Evolutionary conservation across 164 flowering plant species (phyloP).

Genomic region (Piper betle): DNA sequence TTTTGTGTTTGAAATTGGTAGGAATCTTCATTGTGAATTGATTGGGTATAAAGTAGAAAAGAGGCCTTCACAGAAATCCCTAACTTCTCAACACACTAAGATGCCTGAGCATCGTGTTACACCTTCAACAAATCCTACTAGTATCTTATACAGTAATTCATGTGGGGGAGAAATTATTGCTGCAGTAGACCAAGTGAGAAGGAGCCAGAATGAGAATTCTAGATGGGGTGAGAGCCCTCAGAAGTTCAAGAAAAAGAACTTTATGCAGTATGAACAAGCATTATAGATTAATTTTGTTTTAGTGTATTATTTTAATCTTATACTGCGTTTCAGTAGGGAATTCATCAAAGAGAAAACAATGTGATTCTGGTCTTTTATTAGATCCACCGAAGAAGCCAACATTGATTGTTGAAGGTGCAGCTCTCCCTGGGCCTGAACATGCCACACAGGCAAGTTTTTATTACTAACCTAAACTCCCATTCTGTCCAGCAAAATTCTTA

Average conservation of each 20-base stretch:
- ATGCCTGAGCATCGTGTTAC: neutral
- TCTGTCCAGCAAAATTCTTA: neutral
- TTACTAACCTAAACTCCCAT: neutral
- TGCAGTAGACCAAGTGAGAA: neutral
- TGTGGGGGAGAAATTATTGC: conserved; percentile 2
- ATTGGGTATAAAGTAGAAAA: conserved; percentile 36
- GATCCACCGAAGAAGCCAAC: conserved; percentile 20
- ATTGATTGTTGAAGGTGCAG: conserved; percentile 6
- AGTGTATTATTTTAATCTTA: neutral
- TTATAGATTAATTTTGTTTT: too few relatives aligned
- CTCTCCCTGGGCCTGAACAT: conserved; percentile 5
- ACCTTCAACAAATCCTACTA: conserved; percentile 1
- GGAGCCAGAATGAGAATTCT: neutral
- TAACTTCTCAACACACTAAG: neutral
- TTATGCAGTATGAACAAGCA: neutral
- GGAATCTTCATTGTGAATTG: conserved; percentile 55
- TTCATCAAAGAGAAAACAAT: conserved; percentile 31
- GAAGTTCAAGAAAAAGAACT: neutral
- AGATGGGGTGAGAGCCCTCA: neutral
- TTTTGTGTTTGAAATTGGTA: conserved; percentile 9
- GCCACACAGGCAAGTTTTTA: conserved; percentile 21
- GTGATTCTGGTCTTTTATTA: conserved; percentile 10
- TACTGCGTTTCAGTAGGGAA: conserved; percentile 13
- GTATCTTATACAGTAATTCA: conserved; percentile 6
- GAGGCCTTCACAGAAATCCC: conserved; percentile 11